Percentiles rank a stretch among this genome's conserved stretches.
These are phyloP conservation scores for Trametes versicolor DNA, from an alignment of 1,284 basidiomycete genomes.

Conservation along the genomic window DNA sequence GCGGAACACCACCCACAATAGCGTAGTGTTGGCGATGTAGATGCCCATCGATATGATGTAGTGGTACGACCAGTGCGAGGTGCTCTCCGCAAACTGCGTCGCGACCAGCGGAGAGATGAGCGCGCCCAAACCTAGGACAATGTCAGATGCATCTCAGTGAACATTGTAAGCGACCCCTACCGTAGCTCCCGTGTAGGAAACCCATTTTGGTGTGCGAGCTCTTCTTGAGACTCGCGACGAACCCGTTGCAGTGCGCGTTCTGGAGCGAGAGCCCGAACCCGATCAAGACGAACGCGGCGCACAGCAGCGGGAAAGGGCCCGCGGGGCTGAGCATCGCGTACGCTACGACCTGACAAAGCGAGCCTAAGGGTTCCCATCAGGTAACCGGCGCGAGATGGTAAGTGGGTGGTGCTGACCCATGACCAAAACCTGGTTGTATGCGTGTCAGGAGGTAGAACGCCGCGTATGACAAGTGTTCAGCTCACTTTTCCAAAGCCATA, in stretches of 20 bases:
- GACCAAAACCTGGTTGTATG: constrained; percentile 45
- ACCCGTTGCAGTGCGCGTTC: constrained; percentile 67
- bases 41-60: constrained; percentile 69
- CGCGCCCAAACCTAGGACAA: constrained; percentile 61
- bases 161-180: constrained; percentile 34
- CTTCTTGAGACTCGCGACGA: constrained; percentile 56
- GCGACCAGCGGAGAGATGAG: constrained; percentile 66
- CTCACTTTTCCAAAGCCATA: constrained; percentile 68
- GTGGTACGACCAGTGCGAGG: constrained; percentile 65
- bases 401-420: constrained; percentile 41
- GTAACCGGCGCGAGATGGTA: no score
- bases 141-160: neutral
- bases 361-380: constrained; percentile 42
- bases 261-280: constrained; percentile 63
- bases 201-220: constrained; percentile 60
- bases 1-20: constrained; percentile 61
- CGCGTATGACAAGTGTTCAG: neutral
- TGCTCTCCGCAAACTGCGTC: constrained; percentile 64
- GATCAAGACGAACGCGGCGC: constrained; percentile 64
- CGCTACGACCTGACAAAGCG: constrained; percentile 55
- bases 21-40: constrained; percentile 54
- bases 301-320: constrained; percentile 74
- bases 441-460: neutral
- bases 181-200: constrained; percentile 64
- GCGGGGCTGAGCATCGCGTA: constrained; percentile 60